Evolutionary conservation across 1,284 basidiomycete genomes (phyloP).

Genomic region (Hypsizygus ulmarius): DNA sequence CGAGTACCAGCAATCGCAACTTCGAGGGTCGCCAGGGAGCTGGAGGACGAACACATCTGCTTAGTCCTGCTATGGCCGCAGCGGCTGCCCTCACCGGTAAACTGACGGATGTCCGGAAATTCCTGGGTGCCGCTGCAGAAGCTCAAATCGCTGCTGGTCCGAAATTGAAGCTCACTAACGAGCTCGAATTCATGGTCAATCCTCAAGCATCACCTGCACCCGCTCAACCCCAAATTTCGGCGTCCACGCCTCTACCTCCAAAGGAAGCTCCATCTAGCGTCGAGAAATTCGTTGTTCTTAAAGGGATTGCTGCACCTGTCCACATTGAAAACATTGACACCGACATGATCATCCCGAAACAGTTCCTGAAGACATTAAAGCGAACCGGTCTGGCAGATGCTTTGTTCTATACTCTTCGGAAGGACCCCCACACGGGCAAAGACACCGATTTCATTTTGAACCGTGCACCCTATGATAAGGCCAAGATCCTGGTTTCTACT

Average conservation of each 20-base stretch:
- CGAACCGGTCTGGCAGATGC: conserved; percentile 90
- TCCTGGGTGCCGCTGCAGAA: conserved; percentile 54
- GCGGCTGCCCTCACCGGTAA: conserved; percentile 90
- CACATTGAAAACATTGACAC: conserved; percentile 94
- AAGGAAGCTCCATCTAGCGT: conserved; percentile 60
- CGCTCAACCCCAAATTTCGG: conserved; percentile 31
- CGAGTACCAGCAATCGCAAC: conserved; percentile 96
- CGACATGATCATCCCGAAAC: conserved; percentile 96
- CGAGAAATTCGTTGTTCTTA: conserved; percentile 77
- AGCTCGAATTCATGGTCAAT: conserved; percentile 76
- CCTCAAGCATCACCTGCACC: conserved; percentile 65
- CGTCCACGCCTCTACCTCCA: conserved; percentile 43
- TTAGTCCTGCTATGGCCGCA: conserved; percentile 95
- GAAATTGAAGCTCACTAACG: conserved; percentile 67
- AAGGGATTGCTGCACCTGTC: conserved; percentile 87
- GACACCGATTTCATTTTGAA: conserved; percentile 91
- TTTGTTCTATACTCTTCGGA: conserved; percentile 84
- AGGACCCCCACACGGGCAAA: conserved; percentile 75
- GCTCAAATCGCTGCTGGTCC: conserved; percentile 43
- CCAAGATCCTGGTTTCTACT: conserved; percentile 86
- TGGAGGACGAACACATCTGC: conserved; percentile 89
- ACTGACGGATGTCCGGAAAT: conserved; percentile 87
- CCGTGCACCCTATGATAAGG: conserved; percentile 75
- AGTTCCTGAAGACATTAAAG: conserved; percentile 94
- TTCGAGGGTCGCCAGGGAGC: conserved; percentile 94